Conservation (phyloP, 345 rosid species). For the Tarenaya hassleriana region DNA sequence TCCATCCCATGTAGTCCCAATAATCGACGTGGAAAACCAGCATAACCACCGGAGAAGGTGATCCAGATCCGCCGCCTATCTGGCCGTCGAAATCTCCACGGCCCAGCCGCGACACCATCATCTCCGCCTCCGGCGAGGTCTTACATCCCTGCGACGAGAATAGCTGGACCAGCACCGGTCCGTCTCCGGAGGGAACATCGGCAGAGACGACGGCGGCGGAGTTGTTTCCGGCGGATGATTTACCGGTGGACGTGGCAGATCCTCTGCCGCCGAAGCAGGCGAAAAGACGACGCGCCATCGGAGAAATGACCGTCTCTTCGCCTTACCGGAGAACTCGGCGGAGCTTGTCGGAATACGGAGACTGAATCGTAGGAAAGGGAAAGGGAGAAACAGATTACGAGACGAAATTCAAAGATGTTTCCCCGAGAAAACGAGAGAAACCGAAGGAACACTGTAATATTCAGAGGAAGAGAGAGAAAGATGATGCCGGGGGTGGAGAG, state of each 20-base stretch:
- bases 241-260: slow-evolving; percentile 16
- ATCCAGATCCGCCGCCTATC: slow-evolving; percentile 19
- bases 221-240: slow-evolving; percentile 13
- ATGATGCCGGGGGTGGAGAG: slow-evolving; percentile 33
- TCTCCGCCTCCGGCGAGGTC: slow-evolving; percentile 75
- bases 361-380: slow-evolving; percentile 13
- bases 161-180: slow-evolving; percentile 66
- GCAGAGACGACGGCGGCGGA: slow-evolving; percentile 31
- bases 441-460: slow-evolving; percentile 1
- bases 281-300: slow-evolving; percentile 70
- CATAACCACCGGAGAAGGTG: slow-evolving; percentile 45
- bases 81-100: slow-evolving; percentile 74
- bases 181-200: slow-evolving; percentile 35
- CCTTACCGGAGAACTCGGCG: slow-evolving; percentile 15
- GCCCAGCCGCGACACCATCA: slow-evolving; percentile 75
- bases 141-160: slow-evolving; percentile 89
- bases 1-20: slow-evolving; percentile 97
- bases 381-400: slow-evolving; percentile 15
- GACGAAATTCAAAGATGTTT: slow-evolving; percentile 14
- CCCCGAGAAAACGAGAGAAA: slow-evolving; percentile 8
- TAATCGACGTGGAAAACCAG: slow-evolving; percentile 78
- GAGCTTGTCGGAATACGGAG: too few relatives aligned
- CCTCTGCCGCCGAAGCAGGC: slow-evolving; percentile 47
- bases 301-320: slow-evolving; percentile 18
- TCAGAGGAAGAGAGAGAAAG: slow-evolving; percentile 11